Conservation (phyloP, 192 early-diverging fungal genomes). For the Coemansia aciculifera region DNA sequence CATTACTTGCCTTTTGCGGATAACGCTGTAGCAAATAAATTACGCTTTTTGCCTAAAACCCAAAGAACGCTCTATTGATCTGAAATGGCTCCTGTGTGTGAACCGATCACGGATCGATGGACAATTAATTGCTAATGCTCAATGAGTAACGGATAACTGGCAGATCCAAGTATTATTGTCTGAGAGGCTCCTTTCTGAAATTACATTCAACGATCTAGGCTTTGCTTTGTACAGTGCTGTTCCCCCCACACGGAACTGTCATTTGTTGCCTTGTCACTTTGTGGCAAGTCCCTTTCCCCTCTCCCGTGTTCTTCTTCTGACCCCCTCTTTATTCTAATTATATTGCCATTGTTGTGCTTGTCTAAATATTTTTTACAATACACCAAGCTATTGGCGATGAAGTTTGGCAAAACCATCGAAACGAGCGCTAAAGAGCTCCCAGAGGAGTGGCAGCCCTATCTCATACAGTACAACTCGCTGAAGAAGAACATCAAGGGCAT, state of each 20-base stretch:
- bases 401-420: constrained; percentile 74
- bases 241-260: neutral
- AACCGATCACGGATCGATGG: neutral
- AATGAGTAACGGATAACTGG: neutral
- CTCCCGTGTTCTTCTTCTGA: neutral
- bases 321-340: neutral
- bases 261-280: neutral
- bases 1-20: constrained; percentile 2
- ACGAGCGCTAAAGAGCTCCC: constrained; percentile 68
- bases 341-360: neutral
- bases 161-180: neutral
- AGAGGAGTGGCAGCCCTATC: constrained; percentile 67
- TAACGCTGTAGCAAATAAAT: neutral
- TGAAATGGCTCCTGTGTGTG: no score
- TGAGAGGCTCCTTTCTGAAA: neutral
- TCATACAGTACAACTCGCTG: constrained; percentile 75
- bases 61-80: neutral
- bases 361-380: neutral
- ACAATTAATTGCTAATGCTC: neutral
- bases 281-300: neutral
- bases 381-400: constrained; percentile 52
- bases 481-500: constrained; percentile 73
- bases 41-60: neutral
- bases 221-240: neutral
- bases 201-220: neutral